Conservation (phyloP, 192 early-diverging fungal species). For the Chytriomyces hyalinus region DNA sequence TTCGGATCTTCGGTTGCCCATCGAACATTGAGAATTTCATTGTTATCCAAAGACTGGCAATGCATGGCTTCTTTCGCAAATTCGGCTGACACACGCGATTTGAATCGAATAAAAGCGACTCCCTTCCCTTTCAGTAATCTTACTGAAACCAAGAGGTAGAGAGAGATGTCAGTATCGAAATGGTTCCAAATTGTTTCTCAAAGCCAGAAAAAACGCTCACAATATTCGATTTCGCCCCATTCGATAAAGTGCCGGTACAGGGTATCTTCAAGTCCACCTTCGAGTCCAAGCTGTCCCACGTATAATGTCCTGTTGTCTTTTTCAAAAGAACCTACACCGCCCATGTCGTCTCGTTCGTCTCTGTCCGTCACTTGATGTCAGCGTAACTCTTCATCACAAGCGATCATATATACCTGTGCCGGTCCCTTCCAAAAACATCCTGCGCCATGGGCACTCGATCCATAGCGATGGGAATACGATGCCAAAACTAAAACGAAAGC, state of each 20-base stretch:
- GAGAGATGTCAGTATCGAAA: constrained; percentile 8
- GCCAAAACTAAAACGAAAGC: constrained; percentile 49
- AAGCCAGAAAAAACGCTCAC: constrained; percentile 45
- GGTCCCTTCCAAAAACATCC: constrained; percentile 84
- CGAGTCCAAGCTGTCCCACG: constrained; percentile 64
- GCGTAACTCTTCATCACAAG: background rate
- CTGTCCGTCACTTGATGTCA: constrained; percentile 21
- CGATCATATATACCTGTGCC: constrained; percentile 36
- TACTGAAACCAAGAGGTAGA: constrained; percentile 57
- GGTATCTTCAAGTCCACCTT: constrained; percentile 40
- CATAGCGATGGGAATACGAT: constrained; percentile 56
- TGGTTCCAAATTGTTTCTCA: too few species aligned
- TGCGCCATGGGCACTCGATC: constrained; percentile 50
- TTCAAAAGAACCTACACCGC: constrained; percentile 82
- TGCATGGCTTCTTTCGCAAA: constrained; percentile 92
- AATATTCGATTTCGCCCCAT: constrained; percentile 79
- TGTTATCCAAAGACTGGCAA: constrained; percentile 75
- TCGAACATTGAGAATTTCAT: constrained; percentile 73
- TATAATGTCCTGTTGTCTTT: constrained; percentile 77
- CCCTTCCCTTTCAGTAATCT: constrained; percentile 71
- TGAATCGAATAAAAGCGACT: constrained; percentile 85
- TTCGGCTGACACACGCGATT: constrained; percentile 72
- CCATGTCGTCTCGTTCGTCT: constrained; percentile 65
- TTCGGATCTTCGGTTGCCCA: constrained; percentile 89
- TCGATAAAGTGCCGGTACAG: constrained; percentile 70